Conservation (phyloP, 169 alveolate genomes). For the Nephromyces sp. region DNA sequence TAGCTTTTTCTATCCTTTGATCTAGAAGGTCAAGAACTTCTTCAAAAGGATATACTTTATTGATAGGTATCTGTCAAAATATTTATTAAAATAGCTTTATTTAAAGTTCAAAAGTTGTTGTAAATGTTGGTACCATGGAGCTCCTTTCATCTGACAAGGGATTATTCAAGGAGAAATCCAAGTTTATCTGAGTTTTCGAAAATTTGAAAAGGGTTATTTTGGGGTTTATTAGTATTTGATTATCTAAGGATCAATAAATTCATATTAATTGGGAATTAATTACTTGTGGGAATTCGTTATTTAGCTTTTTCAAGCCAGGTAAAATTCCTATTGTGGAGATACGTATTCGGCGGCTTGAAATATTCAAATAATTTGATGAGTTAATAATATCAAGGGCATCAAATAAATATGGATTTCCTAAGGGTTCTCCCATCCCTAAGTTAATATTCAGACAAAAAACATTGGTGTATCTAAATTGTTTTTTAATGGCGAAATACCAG, state of each 20-base stretch:
- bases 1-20: conserved; percentile 59
- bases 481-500: conserved; percentile 43
- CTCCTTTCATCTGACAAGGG: not conserved
- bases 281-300: conserved; percentile 54
- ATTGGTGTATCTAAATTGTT: not conserved
- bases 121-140: not conserved
- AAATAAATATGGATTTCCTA: conserved; percentile 73
- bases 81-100: too few species aligned
- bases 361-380: conserved; percentile 42
- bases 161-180: not conserved
- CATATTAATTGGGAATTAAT: not conserved
- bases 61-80: conserved; percentile 53
- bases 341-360: conserved; percentile 59
- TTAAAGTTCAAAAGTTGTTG: not conserved
- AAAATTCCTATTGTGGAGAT: conserved; percentile 69
- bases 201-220: not conserved
- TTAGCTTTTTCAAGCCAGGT: conserved; percentile 69
- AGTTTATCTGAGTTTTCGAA: not conserved
- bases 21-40: conserved; percentile 64
- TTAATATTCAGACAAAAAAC: not conserved
- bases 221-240: not conserved
- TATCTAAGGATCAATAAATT: not conserved
- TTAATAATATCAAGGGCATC: conserved; percentile 57
- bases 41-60: conserved; percentile 58
- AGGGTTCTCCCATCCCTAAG: conserved; percentile 75